Evolutionary conservation across 192 early-diverging fungal genomes (phyloP), one percentile per base, ranked within the genome.

Genomic region (Coemansia sp.): DNA sequence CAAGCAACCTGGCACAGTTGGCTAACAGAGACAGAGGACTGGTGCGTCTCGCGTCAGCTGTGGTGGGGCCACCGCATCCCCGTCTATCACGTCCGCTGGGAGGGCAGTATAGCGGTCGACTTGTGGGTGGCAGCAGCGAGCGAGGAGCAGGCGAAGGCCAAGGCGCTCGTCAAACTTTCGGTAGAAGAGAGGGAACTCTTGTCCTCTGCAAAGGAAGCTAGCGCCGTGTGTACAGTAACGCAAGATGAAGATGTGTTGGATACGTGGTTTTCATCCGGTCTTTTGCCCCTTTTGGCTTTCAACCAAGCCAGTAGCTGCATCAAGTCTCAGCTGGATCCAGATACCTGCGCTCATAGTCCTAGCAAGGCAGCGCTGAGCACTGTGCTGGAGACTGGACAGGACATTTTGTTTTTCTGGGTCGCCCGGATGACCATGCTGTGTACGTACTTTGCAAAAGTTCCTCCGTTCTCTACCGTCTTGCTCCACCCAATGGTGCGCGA

Each of bases 361-460:
- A 39, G 24, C 6, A 35, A 13, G 16, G 60, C 27, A 29, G 63
- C 72, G 0, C 93, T 96, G 16, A 89, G 89, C 64, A 81, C 86
- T 8, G 65, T 98, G 22, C 87, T 99, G 61, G 96, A 98, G 73
- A 97, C 97, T 22, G 97, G 97, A 0, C 89, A 88, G 59, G 97
- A 99, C 80, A 99, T 99, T 76, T 76, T 99, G 63, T 99, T 98
- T 80, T 99, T 99, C 78, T 99, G 97, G 96, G 92, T 99, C 13
- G 94, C 94, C 8, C 86, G 95, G 59, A 99, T 99, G 97, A 91
- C 92, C 8, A 99, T 99, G 94, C 78, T 99, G 49, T 90, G 93
- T 60, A 90, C 89, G 32, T 87, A 94, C 67, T 87, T 99, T 65
- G 89, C 92, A 11, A 86, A 86, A 3, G 64, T 90, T 30, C 87